Percentiles rank a stretch among this genome's conserved stretches.
Conservation (phyloP, 257 asterid species). For the Cinchona pubescens region DNA sequence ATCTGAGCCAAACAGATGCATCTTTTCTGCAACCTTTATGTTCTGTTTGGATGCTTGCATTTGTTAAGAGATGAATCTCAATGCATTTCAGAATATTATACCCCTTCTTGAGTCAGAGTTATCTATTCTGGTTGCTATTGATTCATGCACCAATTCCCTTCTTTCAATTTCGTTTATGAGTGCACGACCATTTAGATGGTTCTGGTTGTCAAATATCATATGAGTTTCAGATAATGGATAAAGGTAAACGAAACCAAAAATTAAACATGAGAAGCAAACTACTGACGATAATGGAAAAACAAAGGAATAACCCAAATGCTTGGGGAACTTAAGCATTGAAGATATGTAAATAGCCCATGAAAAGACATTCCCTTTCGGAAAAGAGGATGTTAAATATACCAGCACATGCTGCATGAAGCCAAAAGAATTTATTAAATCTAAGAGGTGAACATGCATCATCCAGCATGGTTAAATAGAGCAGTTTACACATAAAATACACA, state of each 20-base stretch:
- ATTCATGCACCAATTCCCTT: no score
- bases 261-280: no score
- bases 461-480: neutral
- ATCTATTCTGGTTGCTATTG: neutral
- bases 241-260: no score
- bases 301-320: no score
- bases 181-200: neutral
- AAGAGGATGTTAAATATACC: no score
- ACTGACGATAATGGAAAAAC: no score
- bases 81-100: neutral
- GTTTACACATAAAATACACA: neutral
- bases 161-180: neutral
- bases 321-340: no score
- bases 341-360: no score
- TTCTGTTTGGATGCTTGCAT: neutral
- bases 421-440: no score
- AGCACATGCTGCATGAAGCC: no score
- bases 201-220: neutral
- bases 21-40: conserved; percentile 89
- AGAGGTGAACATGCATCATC: neutral
- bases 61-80: neutral
- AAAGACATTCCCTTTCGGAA: no score
- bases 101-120: neutral
- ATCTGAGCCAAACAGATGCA: conserved; percentile 76
- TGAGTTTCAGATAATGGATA: neutral